Conservation (phyloP, 352 stramenopile genomes). For the Phytophthora agathidicida region DNA sequence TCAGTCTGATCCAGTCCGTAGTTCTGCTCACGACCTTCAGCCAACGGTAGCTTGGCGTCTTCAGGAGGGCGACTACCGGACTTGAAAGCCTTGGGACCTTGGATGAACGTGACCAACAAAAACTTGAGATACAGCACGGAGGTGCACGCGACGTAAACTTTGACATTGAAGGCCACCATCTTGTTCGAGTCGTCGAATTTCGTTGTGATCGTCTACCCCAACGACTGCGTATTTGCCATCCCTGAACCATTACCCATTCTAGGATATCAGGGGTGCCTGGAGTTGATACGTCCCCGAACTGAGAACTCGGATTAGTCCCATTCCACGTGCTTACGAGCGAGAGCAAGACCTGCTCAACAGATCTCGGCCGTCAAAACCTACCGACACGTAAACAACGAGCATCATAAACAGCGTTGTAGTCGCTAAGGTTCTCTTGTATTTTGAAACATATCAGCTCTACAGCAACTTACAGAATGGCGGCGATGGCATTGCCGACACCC, state of each 20-base stretch:
- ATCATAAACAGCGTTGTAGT: not conserved
- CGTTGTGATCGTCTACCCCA: too few species aligned
- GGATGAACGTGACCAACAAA: slow-evolving; percentile 36
- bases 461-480: slow-evolving; percentile 24
- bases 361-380: not conserved
- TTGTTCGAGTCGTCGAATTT: slow-evolving; percentile 10
- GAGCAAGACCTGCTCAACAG: not conserved
- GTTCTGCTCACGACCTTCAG: slow-evolving; percentile 36
- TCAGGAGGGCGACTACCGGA: slow-evolving; percentile 46
- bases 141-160: slow-evolving; percentile 40
- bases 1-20: slow-evolving; percentile 39
- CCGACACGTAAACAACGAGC: slow-evolving; percentile 1
- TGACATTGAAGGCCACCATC: slow-evolving; percentile 31
- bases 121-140: slow-evolving; percentile 56
- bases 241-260: too few species aligned
- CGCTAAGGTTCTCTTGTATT: slow-evolving; percentile 8
- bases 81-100: slow-evolving; percentile 42
- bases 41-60: slow-evolving; percentile 32
- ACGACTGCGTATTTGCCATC: too few species aligned
- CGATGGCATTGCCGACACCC: slow-evolving; percentile 41
- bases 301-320: slow-evolving; percentile 4
- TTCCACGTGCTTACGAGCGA: not conserved
- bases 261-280: too few species aligned
- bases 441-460: slow-evolving; percentile 6
- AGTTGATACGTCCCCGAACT: slow-evolving; percentile 8